These are phyloP conservation scores for Dendrobium officinale DNA, from an alignment of 106 monocot genomes.

Conservation along the genomic window DNA sequence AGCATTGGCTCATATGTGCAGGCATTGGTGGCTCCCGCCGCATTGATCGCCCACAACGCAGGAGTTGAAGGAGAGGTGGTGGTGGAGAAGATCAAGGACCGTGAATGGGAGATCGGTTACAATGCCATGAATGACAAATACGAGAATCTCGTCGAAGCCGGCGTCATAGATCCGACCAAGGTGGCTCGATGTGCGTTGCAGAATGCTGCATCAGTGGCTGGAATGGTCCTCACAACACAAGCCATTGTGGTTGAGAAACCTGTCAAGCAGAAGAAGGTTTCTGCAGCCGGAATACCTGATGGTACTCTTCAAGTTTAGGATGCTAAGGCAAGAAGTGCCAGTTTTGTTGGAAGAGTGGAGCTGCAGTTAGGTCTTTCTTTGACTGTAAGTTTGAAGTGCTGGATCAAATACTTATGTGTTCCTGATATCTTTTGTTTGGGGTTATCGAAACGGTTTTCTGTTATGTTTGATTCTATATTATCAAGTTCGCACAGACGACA, in stretches of 20 bases:
- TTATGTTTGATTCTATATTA: too few relatives aligned
- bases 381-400: too few relatives aligned
- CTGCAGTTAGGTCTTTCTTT: neutral
- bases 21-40: constrained; percentile 66
- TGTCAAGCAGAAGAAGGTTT: constrained; percentile 37
- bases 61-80: constrained; percentile 91
- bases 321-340: neutral
- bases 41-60: constrained; percentile 79
- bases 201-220: constrained; percentile 78
- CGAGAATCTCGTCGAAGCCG: constrained; percentile 70
- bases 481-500: too few relatives aligned
- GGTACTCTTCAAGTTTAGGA: neutral
- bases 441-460: too few relatives aligned
- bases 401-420: too few relatives aligned
- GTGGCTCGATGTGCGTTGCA: constrained; percentile 76
- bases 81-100: constrained; percentile 72
- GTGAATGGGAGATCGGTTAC: constrained; percentile 72
- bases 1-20: constrained; percentile 9
- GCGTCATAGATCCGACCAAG: constrained; percentile 84
- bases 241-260: constrained; percentile 87
- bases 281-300: constrained; percentile 11
- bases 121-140: constrained; percentile 78
- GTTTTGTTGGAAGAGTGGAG: neutral
- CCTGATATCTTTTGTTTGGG: too few relatives aligned
- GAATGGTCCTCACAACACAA: constrained; percentile 77